Base-by-base conservation (phyloP, 2,329 filamentous ascomycete genomes). In the Thermothelomyces thermophilus region DNA sequence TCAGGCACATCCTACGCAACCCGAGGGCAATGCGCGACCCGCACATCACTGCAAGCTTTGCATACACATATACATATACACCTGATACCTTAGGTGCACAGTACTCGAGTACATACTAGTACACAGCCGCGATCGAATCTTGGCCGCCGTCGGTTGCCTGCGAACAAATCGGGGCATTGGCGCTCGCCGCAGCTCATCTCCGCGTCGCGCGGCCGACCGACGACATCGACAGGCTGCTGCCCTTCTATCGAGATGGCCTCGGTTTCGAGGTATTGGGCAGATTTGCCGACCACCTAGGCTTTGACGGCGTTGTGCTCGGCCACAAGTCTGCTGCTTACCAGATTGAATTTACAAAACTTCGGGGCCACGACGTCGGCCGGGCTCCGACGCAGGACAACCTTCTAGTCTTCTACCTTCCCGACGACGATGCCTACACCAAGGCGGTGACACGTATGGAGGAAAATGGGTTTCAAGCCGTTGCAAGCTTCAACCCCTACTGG, bases 401-500 rank as follows among this genome's bases (percentile, higher is more conserved):
- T 24, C 56, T 73, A 2, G 64, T 73, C 8, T 71, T 73, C 39
- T 73, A 74, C 57, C 56, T 73, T 0, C 64, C 67, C 0, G 64
- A 67, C 3, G 30, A 53, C 1, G 55, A 52, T 0, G 61, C 61
- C 1, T 68, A 65, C 53, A 39, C 57, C 11, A 51, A 49, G 1
- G 65, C 66, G 3, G 61, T 70, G 0, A 48, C 57, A 36, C 63
- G 60, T 31, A 68, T 73, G 64, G 59, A 67, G 28, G 39, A 52
- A 1, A 55, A 55, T 4, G 71, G 69, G 1, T 67, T 68, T 33
- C 46, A 40, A 11, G 53, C 64, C 2, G 68, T 73, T 22, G 52
- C 58, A 22, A 68, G 66, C 53, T 67, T 65, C 52, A 74, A 73
- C 52, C 68, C 69, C 5, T 74, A 71, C 49, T 74, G 71, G 70